phyloP scores from a whole-genome alignment of 2,329 filamentous ascomycete species.

The Mycosphaerella sp. region DNA sequence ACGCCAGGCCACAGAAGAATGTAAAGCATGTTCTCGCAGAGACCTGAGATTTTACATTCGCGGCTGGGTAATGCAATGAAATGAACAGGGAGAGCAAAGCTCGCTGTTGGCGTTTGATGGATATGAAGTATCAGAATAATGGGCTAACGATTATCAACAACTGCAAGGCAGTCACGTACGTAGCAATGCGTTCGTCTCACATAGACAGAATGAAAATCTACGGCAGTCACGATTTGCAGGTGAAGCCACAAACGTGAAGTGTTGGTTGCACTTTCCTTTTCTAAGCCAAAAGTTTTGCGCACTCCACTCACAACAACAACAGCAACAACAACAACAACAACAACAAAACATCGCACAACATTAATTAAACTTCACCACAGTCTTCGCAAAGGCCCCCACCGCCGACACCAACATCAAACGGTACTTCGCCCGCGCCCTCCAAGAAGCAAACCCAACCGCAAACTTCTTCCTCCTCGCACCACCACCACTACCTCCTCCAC shows the following conservation, averaged over 20 bases:
- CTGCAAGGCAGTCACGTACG: conserved; percentile 7
- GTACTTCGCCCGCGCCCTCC: too few species aligned
- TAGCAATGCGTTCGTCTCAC: conserved; percentile 4
- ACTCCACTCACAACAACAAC: too few species aligned
- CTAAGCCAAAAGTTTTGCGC: too few species aligned
- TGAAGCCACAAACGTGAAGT: not conserved
- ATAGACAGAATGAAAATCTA: conserved; percentile 7
- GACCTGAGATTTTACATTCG: conserved; percentile 12
- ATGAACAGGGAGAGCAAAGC: not conserved
- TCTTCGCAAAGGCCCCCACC: too few species aligned
- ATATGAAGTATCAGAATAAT: conserved; percentile 8
- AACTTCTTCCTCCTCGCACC: not conserved
- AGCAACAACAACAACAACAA: too few species aligned
- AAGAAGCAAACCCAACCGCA: too few species aligned
- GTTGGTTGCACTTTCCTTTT: not conserved
- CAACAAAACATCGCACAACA: too few species aligned
- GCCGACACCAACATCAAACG: too few species aligned
- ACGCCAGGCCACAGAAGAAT: not conserved
- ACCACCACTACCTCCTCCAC: not conserved
- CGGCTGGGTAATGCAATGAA: conserved; percentile 8
- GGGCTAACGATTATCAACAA: conserved; percentile 7
- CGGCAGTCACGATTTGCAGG: not conserved
- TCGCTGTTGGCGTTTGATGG: conserved; percentile 7
- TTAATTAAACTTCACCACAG: too few species aligned
- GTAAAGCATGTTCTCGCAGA: not conserved